Conservation (phyloP, 2,329 filamentous ascomycete genomes). For the Didymella exigua region DNA sequence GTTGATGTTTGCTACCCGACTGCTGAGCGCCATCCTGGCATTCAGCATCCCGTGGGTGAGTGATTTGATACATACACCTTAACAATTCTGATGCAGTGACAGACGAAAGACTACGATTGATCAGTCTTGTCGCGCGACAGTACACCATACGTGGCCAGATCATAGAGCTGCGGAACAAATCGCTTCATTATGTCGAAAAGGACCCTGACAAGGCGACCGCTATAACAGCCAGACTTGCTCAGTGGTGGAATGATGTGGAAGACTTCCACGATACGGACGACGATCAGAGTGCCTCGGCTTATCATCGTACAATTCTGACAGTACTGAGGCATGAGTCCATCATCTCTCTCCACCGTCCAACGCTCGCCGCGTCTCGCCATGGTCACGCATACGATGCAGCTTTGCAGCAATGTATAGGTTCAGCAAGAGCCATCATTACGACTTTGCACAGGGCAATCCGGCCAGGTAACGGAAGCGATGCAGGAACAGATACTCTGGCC, state of each 20-base stretch:
- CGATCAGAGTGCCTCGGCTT: conserved; percentile 27
- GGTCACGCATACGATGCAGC: conserved; percentile 56
- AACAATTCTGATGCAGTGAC: neutral
- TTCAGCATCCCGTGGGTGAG: conserved; percentile 19
- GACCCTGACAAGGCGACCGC: conserved; percentile 52
- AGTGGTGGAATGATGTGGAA: conserved; percentile 62
- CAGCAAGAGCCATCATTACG: conserved; percentile 56
- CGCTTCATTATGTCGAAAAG: conserved; percentile 53
- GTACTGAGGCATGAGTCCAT: conserved; percentile 58
- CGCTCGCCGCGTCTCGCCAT: conserved; percentile 54
- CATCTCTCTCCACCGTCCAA: conserved; percentile 59
- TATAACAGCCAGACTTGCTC: conserved; percentile 57
- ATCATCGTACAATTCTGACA: conserved; percentile 52
- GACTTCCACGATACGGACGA: conserved; percentile 53
- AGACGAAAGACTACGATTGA: conserved; percentile 23
- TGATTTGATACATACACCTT: neutral
- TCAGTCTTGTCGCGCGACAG: conserved; percentile 53
- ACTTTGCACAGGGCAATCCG: conserved; percentile 44
- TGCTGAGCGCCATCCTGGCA: conserved; percentile 52
- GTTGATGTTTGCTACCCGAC: conserved; percentile 63
- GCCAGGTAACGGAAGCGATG: conserved; percentile 13
- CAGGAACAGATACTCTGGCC: conserved; percentile 33
- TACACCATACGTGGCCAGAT: conserved; percentile 58
- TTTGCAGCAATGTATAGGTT: conserved; percentile 59
- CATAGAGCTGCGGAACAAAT: conserved; percentile 60